phyloP scores from a whole-genome alignment of 495 filamentous ascomycete genomes.

The Glonium stellatum region DNA sequence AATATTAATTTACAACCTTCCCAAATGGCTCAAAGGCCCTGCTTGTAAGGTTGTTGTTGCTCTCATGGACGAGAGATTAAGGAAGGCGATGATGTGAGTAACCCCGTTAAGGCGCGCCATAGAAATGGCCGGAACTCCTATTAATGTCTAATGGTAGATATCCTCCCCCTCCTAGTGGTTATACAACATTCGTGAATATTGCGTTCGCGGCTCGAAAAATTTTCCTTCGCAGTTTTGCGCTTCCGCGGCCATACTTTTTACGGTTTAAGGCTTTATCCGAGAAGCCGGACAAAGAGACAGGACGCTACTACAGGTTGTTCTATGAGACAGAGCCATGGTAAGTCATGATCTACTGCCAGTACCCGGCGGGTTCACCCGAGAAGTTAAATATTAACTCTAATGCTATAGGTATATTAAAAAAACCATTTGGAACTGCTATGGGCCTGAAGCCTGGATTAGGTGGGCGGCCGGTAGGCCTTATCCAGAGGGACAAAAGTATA shows the following conservation, averaged over 20 bases:
- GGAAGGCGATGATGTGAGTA: conserved; percentile 58
- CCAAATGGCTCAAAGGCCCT: conserved; percentile 42
- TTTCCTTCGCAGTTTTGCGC: conserved; percentile 48
- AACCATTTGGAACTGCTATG: conserved; percentile 56
- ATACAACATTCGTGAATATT: conserved; percentile 37
- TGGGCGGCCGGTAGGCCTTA: conserved; percentile 50
- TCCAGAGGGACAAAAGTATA: conserved; percentile 53
- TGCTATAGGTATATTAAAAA: conserved; percentile 49
- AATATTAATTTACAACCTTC: conserved; percentile 54
- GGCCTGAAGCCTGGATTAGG: conserved; percentile 46
- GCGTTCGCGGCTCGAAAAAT: conserved; percentile 46
- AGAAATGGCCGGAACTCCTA: too few species aligned
- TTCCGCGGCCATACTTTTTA: conserved; percentile 48
- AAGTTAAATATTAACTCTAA: too few species aligned
- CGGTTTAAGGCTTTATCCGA: conserved; percentile 39
- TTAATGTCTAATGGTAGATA: conserved; percentile 35
- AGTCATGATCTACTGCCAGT: too few species aligned
- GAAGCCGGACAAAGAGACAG: conserved; percentile 41
- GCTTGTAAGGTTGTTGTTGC: conserved; percentile 47
- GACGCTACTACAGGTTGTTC: conserved; percentile 43
- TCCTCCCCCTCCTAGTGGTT: conserved; percentile 38
- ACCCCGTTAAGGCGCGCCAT: too few species aligned
- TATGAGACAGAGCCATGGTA: conserved; percentile 41
- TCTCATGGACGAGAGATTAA: conserved; percentile 57
- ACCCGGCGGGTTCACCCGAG: not conserved